phyloP scores from a whole-genome alignment of 2,329 filamentous ascomycete genomes.

The Dissoconium aciculare region DNA sequence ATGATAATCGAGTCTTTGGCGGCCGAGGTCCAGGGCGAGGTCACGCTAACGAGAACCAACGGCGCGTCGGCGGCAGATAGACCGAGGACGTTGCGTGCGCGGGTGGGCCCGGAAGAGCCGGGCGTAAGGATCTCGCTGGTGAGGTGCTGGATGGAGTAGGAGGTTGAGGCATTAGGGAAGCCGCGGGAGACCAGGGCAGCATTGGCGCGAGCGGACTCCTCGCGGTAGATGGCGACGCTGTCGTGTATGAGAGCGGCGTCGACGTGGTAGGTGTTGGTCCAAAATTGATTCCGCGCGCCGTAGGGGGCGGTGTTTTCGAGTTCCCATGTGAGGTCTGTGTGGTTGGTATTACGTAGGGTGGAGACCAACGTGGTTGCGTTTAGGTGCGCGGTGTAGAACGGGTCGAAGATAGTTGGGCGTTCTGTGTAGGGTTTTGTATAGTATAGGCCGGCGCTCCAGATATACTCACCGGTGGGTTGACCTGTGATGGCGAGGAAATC shows the following conservation, averaged over 20 bases:
- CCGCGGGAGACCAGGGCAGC: neutral
- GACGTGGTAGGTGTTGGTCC: constrained; percentile 4
- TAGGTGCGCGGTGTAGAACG: constrained; percentile 5
- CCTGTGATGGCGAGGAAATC: constrained; percentile 4
- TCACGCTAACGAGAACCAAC: neutral
- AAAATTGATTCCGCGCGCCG: constrained; percentile 5
- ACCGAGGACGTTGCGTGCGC: neutral
- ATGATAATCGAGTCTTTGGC: neutral
- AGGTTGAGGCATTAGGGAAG: neutral
- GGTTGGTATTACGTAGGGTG: constrained; percentile 4
- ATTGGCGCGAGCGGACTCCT: neutral
- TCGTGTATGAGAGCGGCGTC: constrained; percentile 5
- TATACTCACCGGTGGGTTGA: constrained; percentile 2
- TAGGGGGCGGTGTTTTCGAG: constrained; percentile 5
- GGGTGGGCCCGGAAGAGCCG: neutral
- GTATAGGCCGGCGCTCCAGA: constrained; percentile 5
- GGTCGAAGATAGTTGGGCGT: constrained; percentile 2
- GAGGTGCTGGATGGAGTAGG: neutral
- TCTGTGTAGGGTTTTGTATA: constrained; percentile 2
- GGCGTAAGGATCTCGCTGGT: neutral
- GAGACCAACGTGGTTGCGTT: constrained; percentile 2
- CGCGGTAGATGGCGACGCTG: neutral
- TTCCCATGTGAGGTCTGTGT: constrained; percentile 4
- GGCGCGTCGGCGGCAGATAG: neutral
- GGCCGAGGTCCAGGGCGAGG: neutral